Evolutionary conservation across 805 yeast genomes (phyloP).

Genomic region (Saccharomycodes ludwigii): DNA sequence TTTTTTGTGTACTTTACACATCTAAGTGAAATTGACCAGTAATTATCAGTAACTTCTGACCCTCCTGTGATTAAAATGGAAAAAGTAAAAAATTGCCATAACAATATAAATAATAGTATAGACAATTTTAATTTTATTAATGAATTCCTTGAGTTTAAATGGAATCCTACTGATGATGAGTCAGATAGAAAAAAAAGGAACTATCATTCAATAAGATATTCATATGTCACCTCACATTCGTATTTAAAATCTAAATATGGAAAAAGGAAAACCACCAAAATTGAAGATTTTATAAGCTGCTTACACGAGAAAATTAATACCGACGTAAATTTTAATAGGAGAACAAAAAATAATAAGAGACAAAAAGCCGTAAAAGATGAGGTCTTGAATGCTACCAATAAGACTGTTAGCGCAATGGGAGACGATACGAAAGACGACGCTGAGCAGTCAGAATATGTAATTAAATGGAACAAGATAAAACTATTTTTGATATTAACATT

Average conservation of each 20-base stretch:
- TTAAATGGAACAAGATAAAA: conserved; percentile 20
- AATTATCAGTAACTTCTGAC: too few species aligned
- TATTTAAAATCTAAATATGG: conserved; percentile 23
- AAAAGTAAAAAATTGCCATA: too few species aligned
- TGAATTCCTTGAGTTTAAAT: too few species aligned
- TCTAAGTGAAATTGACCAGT: too few species aligned
- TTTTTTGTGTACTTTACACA: too few species aligned
- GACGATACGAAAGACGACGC: conserved; percentile 14
- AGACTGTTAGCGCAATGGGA: too few species aligned
- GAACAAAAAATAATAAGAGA: conserved; percentile 4
- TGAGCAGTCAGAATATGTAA: conserved; percentile 11
- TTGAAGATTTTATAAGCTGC: conserved; percentile 19
- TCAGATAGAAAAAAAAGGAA: background rate
- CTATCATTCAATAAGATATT: background rate
- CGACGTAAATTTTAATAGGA: conserved; percentile 12
- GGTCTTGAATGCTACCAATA: background rate
- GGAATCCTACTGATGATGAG: too few species aligned
- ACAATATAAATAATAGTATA: too few species aligned
- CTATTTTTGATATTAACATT: conserved; percentile 20
- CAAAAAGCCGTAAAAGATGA: background rate
- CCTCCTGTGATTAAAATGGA: too few species aligned
- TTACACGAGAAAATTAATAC: conserved; percentile 19
- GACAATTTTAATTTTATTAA: too few species aligned
- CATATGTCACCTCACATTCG: background rate
- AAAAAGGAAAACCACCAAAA: conserved; percentile 18